Evolutionary conservation across 768 basidiomycete species (phyloP).

Genomic region (Macrolepiota albuminosa): DNA sequence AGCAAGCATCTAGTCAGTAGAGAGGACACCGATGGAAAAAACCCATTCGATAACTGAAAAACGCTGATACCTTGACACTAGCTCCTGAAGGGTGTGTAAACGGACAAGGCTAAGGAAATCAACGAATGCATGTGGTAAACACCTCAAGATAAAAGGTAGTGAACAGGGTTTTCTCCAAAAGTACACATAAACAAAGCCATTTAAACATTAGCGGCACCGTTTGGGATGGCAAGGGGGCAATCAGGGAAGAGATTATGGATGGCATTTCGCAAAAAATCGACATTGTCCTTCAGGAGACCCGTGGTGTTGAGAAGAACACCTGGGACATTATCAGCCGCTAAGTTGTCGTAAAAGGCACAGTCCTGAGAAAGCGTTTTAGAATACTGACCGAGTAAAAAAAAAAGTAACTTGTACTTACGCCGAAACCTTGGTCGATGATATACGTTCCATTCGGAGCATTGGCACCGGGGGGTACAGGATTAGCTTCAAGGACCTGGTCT

Average conservation of each 20-base stretch:
- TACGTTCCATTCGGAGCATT: slow-evolving; percentile 10
- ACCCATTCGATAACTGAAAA: neutral
- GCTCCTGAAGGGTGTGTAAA: neutral
- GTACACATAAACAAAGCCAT: neutral
- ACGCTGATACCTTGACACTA: neutral
- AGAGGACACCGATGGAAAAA: no score
- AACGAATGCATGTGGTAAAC: neutral
- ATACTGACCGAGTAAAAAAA: neutral
- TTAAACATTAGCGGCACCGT: slow-evolving; percentile 9
- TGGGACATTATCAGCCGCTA: slow-evolving; percentile 11
- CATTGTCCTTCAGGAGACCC: slow-evolving; percentile 12
- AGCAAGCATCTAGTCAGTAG: no score
- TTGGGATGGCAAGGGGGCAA: slow-evolving; percentile 8
- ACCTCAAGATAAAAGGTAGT: neutral
- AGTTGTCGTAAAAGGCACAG: slow-evolving; percentile 6
- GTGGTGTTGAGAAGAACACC: slow-evolving; percentile 13
- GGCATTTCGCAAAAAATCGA: slow-evolving; percentile 11
- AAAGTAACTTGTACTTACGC: neutral
- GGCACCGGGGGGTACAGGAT: slow-evolving; percentile 10
- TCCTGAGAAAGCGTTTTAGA: neutral
- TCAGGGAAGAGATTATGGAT: slow-evolving; percentile 8
- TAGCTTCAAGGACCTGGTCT: neutral
- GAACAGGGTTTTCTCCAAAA: neutral
- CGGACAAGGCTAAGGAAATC: neutral
- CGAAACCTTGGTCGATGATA: slow-evolving; percentile 2